A percentile compares a stretch with the other conserved stretches of the same genome.
phyloP scores from a whole-genome alignment of 192 early-diverging fungal species.

The Entophlyctis luteolus region DNA sequence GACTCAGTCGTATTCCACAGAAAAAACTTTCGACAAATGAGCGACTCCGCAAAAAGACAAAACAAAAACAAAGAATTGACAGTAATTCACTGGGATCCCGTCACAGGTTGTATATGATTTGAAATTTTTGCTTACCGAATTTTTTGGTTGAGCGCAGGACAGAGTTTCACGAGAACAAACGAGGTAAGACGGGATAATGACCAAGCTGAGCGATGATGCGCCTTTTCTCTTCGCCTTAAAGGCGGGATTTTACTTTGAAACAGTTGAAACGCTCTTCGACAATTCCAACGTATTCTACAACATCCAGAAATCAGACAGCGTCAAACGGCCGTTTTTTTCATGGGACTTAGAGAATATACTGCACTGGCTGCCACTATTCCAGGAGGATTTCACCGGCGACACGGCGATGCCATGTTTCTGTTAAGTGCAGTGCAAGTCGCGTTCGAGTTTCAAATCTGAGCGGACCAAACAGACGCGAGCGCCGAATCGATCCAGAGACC shows the following conservation, averaged over 20 bases:
- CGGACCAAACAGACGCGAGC: background rate
- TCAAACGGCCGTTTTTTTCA: slow-evolving; percentile 32
- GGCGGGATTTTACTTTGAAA: slow-evolving; percentile 29
- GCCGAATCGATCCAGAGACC: background rate
- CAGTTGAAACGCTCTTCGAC: slow-evolving; percentile 35
- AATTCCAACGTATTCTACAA: slow-evolving; percentile 42
- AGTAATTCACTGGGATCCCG: slow-evolving; percentile 37
- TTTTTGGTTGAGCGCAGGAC: background rate
- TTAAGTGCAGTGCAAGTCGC: background rate
- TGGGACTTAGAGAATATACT: slow-evolving; percentile 35
- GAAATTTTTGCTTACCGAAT: background rate
- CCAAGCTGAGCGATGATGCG: too few relatives aligned
- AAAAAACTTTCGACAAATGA: slow-evolving; percentile 15
- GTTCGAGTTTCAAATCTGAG: background rate
- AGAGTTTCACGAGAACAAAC: slow-evolving; percentile 6
- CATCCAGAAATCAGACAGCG: slow-evolving; percentile 31
- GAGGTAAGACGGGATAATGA: background rate
- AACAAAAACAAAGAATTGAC: background rate
- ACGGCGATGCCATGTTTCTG: slow-evolving; percentile 16
- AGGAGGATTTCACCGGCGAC: slow-evolving; percentile 2
- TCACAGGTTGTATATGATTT: slow-evolving; percentile 21
- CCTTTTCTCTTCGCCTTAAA: background rate
- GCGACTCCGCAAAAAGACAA: background rate
- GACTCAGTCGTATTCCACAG: background rate
- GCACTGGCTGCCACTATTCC: slow-evolving; percentile 39